Conservation (phyloP, 805 yeast species). For the Yarrowia osloensis region DNA sequence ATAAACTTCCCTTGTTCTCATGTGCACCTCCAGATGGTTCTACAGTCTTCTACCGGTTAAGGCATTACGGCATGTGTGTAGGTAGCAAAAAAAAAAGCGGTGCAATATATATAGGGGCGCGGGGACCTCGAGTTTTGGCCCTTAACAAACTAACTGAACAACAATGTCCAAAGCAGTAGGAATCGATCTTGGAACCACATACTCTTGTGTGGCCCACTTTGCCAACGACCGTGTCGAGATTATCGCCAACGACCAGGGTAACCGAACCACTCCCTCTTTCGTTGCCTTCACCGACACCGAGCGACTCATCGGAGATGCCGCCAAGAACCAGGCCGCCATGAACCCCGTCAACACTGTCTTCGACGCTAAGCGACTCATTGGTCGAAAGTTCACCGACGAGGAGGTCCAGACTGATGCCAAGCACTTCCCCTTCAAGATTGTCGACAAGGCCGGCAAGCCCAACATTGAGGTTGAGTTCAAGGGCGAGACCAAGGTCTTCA, state of each 20-base stretch:
- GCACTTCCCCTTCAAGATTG: conserved; percentile 85
- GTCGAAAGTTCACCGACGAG: conserved; percentile 75
- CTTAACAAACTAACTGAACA: background rate
- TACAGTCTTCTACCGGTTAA: conserved; percentile 11
- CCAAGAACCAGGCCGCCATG: conserved; percentile 97
- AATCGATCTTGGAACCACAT: conserved; percentile 96
- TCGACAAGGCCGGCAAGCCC: conserved; percentile 83
- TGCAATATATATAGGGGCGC: conserved; percentile 2
- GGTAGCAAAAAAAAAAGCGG: background rate
- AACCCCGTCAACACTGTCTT: conserved; percentile 92
- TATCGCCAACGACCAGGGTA: conserved; percentile 97
- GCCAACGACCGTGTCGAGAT: conserved; percentile 88
- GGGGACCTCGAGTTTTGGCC: background rate
- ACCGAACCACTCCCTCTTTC: conserved; percentile 96
- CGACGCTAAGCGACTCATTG: conserved; percentile 94
- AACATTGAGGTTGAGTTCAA: conserved; percentile 81
- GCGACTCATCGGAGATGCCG: conserved; percentile 96
- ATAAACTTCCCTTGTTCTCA: background rate
- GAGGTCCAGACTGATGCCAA: conserved; percentile 78
- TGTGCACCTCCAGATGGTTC: background rate
- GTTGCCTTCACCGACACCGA: conserved; percentile 96
- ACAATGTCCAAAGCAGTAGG: conserved; percentile 59
- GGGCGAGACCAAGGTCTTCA: conserved; percentile 82
- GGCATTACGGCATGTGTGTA: background rate
- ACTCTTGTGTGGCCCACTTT: conserved; percentile 94